These are phyloP conservation scores for Penicillium tannophilum DNA, from an alignment of 495 filamentous ascomycete species.

Conservation along the genomic window DNA sequence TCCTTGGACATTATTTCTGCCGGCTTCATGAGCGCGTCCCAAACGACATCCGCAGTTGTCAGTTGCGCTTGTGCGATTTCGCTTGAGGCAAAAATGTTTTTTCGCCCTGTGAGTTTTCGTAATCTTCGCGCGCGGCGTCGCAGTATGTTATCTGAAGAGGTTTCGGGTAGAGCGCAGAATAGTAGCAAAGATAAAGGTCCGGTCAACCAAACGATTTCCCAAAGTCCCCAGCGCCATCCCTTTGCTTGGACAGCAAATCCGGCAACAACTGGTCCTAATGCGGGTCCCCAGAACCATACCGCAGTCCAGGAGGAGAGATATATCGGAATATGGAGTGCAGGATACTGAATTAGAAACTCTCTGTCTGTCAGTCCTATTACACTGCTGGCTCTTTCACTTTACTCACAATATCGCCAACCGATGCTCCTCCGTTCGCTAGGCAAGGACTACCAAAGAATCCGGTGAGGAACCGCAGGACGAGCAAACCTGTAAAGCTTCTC, in stretches of 20 bases:
- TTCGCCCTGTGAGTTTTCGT: constrained; percentile 37
- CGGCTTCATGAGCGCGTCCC: constrained; percentile 39
- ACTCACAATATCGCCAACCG: constrained; percentile 43
- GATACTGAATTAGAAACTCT: neutral
- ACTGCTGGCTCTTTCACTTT: no score
- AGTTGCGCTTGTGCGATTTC: constrained; percentile 43
- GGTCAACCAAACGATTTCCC: constrained; percentile 49
- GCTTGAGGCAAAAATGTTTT: constrained; percentile 40
- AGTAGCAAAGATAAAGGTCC: constrained; percentile 43
- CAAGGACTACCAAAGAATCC: constrained; percentile 52
- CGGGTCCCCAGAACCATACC: neutral
- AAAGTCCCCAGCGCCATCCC: constrained; percentile 55
- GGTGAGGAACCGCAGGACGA: constrained; percentile 50
- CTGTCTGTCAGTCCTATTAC: no score
- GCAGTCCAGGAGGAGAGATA: neutral
- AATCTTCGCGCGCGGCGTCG: constrained; percentile 41
- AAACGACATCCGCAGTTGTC: neutral
- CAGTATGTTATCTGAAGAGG: constrained; percentile 51
- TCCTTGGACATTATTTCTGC: constrained; percentile 61
- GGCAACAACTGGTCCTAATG: neutral
- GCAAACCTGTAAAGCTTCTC: constrained; percentile 41
- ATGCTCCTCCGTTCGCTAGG: constrained; percentile 53
- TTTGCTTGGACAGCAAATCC: neutral
- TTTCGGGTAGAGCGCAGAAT: constrained; percentile 49
- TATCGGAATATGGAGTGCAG: constrained; percentile 29